Evolutionary conservation across 805 yeast species (phyloP).

Genomic region (Clavispora santaluciae): DNA sequence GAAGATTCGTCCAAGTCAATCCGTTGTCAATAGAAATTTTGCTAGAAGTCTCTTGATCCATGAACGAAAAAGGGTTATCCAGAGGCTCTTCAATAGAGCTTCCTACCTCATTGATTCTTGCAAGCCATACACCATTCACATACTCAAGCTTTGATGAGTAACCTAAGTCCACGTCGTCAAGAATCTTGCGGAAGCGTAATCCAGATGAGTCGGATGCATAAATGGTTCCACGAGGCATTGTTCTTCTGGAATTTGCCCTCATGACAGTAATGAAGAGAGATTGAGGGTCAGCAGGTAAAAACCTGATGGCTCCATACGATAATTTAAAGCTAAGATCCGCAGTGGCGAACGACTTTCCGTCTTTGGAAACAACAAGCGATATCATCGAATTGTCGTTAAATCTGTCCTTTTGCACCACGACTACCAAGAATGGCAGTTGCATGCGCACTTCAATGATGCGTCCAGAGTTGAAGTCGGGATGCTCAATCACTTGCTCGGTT

Average conservation of each 20-base stretch:
- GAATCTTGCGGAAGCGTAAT: conserved; percentile 40
- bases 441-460: conserved; percentile 30
- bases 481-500: conserved; percentile 16
- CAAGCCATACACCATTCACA: conserved; percentile 61
- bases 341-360: conserved; percentile 35
- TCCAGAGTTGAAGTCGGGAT: conserved; percentile 27
- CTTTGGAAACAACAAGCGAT: conserved; percentile 43
- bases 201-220: conserved; percentile 60
- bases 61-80: conserved; percentile 16
- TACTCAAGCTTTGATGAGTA: conserved; percentile 43
- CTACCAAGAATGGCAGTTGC: conserved; percentile 38
- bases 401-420: conserved; percentile 39
- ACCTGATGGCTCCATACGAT: conserved; percentile 30
- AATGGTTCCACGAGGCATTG: conserved; percentile 13
- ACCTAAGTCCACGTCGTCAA: conserved; percentile 40
- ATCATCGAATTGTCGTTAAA: conserved; percentile 34
- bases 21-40: conserved; percentile 52
- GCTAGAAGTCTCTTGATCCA: conserved; percentile 19
- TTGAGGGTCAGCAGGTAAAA: conserved; percentile 36
- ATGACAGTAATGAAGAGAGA: conserved; percentile 28
- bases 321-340: conserved; percentile 38
- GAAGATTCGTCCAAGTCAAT: conserved; percentile 45
- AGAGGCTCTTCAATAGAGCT: conserved; percentile 15
- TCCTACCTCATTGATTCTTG: conserved; percentile 27
- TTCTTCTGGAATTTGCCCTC: conserved; percentile 14